phyloP scores from a whole-genome alignment of 495 filamentous ascomycete species.

The Aspergillus mulundensis region DNA sequence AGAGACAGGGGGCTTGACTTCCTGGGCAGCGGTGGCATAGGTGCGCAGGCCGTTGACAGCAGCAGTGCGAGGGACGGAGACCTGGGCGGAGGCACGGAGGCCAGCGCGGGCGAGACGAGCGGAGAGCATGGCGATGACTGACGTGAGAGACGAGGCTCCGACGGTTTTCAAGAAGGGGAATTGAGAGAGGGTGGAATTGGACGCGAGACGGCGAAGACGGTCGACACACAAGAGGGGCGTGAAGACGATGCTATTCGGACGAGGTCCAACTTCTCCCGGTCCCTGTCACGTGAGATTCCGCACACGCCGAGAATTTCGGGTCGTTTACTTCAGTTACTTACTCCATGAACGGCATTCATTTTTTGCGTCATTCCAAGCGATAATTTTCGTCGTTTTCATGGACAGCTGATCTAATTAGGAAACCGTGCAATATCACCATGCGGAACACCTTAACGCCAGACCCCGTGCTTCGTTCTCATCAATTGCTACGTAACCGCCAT shows the following conservation, averaged over 20 bases:
- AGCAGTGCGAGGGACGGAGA: slow-evolving; percentile 43
- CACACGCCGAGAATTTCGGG: slow-evolving; percentile 26
- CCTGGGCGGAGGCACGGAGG: slow-evolving; percentile 46
- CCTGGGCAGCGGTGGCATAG: slow-evolving; percentile 72
- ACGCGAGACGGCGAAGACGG: slow-evolving; percentile 25
- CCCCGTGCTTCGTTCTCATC: slow-evolving; percentile 20
- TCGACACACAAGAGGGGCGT: slow-evolving; percentile 16
- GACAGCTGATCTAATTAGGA: slow-evolving; percentile 1
- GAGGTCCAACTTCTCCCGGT: slow-evolving; percentile 39
- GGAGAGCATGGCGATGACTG: slow-evolving; percentile 39
- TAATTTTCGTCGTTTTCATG: not conserved
- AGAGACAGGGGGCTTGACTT: slow-evolving; percentile 78
- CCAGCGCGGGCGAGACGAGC: slow-evolving; percentile 46
- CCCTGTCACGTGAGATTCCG: slow-evolving; percentile 36
- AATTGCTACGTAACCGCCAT: not conserved
- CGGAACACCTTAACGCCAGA: slow-evolving; percentile 22
- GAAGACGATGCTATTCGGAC: slow-evolving; percentile 31
- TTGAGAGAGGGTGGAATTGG: slow-evolving; percentile 14
- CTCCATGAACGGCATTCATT: not conserved
- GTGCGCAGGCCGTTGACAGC: slow-evolving; percentile 51
- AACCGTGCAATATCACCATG: slow-evolving; percentile 1
- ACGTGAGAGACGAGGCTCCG: slow-evolving; percentile 24
- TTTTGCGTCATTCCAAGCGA: not conserved
- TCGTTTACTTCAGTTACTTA: not conserved
- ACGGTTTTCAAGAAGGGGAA: slow-evolving; percentile 18